These are phyloP conservation scores for Tilletiopsis washingtonensis DNA, from an alignment of 1,284 basidiomycete genomes.

Conservation along the genomic window DNA sequence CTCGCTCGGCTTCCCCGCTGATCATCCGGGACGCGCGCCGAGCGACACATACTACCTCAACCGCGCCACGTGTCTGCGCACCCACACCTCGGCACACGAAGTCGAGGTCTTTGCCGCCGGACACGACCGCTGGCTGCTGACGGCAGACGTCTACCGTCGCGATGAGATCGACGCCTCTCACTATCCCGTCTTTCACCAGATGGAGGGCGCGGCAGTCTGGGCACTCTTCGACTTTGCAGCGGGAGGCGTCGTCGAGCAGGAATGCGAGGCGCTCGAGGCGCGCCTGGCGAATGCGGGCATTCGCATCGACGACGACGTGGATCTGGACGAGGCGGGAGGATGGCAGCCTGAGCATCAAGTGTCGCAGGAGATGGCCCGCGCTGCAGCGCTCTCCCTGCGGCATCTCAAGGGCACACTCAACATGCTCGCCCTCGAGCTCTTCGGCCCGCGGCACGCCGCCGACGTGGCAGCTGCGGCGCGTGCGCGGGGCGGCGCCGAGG, in stretches of 20 bases:
- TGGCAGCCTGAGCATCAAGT: constrained; percentile 70
- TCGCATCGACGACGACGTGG: constrained; percentile 74
- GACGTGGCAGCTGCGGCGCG: constrained; percentile 48
- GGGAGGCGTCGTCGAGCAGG: constrained; percentile 48
- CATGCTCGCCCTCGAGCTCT: constrained; percentile 73
- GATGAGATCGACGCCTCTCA: constrained; percentile 97
- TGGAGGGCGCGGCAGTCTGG: constrained; percentile 86
- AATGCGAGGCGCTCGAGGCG: constrained; percentile 57
- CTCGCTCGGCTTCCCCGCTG: constrained; percentile 81
- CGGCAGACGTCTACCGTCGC: constrained; percentile 95
- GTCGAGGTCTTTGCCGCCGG: constrained; percentile 77
- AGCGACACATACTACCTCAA: constrained; percentile 98
- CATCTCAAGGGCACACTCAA: constrained; percentile 91
- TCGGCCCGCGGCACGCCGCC: constrained; percentile 51
- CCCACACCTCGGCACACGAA: constrained; percentile 96
- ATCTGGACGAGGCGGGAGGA: constrained; percentile 64
- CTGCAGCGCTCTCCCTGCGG: constrained; percentile 58
- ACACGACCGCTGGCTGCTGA: constrained; percentile 75
- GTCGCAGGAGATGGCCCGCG: constrained; percentile 53
- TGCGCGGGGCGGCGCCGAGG: constrained; percentile 48
- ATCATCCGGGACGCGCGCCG: constrained; percentile 82
- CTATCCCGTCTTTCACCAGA: constrained; percentile 98
- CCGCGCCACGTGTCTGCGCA: constrained; percentile 78
- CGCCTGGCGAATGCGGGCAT: constrained; percentile 54
- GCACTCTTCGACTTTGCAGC: constrained; percentile 49